Conservation (phyloP, 176 grass and related monocot species). For the Eleusine indica region DNA sequence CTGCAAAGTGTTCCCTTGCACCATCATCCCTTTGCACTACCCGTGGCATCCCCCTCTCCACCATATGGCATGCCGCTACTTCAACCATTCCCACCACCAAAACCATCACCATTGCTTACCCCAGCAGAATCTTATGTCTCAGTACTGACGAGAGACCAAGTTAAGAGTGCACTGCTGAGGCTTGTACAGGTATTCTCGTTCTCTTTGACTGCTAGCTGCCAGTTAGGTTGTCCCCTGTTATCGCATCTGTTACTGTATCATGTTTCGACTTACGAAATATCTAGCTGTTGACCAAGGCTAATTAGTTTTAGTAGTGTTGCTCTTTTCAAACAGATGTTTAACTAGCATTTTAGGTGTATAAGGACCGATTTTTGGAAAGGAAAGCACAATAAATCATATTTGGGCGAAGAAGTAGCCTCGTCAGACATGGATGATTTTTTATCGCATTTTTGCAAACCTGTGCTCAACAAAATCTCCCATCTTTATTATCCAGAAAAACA, state of each 20-base stretch:
- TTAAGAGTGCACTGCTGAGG: conserved; percentile 48
- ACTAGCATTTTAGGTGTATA: background rate
- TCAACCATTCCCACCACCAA: conserved; percentile 50
- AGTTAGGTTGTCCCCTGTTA: background rate
- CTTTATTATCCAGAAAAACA: no score
- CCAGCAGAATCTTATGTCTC: conserved; percentile 37
- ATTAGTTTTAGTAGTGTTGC: background rate
- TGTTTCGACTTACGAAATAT: conserved; percentile 14
- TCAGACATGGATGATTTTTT: background rate
- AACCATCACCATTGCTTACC: conserved; percentile 44
- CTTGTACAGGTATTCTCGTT: conserved; percentile 57
- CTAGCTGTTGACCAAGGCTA: background rate
- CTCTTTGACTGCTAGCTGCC: background rate
- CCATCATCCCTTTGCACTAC: conserved; percentile 50
- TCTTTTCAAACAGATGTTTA: background rate
- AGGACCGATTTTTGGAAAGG: background rate
- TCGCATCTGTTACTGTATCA: background rate
- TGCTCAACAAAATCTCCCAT: background rate
- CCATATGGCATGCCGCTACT: conserved; percentile 47
- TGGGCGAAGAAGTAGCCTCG: background rate
- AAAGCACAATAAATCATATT: background rate
- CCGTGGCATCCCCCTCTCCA: conserved; percentile 27
- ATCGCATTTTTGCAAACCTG: background rate
- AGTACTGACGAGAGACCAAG: conserved; percentile 51
- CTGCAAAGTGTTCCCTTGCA: conserved; percentile 43